Evolutionary conservation across 2,329 filamentous ascomycete genomes (phyloP).

Genomic region (Diaporthe sp.): DNA sequence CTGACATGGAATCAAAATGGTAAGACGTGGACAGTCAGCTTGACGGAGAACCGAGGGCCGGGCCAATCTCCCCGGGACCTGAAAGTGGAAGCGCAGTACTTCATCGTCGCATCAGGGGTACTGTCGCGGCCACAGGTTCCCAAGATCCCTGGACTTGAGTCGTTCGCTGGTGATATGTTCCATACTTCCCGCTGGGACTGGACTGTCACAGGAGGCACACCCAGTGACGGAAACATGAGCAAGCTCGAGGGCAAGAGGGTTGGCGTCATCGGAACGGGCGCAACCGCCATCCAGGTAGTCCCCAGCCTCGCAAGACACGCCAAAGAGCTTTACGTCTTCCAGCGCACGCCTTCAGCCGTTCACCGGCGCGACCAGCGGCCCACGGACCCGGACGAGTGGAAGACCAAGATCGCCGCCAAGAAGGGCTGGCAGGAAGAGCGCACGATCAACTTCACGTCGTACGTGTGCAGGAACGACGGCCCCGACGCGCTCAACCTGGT

Average conservation of each 20-base stretch:
- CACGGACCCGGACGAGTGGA: conserved; percentile 58
- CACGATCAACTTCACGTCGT: conserved; percentile 52
- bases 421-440: conserved; percentile 64
- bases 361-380: conserved; percentile 44
- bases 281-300: conserved; percentile 45
- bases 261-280: conserved; percentile 46
- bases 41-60: conserved; percentile 34
- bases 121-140: conserved; percentile 54
- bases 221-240: conserved; percentile 40
- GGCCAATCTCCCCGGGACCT: not conserved
- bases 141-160: conserved; percentile 50
- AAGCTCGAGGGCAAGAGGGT: conserved; percentile 50
- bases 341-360: conserved; percentile 52
- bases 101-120: conserved; percentile 35
- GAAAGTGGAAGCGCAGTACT: conserved; percentile 22
- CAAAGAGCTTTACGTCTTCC: conserved; percentile 54
- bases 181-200: conserved; percentile 45
- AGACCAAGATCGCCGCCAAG: conserved; percentile 46
- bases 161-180: conserved; percentile 44
- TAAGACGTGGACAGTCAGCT: conserved; percentile 42
- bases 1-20: conserved; percentile 40
- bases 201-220: conserved; percentile 47
- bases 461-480: conserved; percentile 44
- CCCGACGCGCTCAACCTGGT: not conserved
- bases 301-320: conserved; percentile 47